Percentiles rank a stretch among this genome's conserved stretches.
Conservation (phyloP, 768 basidiomycete genomes). For the Panaeolus papilionaceus region DNA sequence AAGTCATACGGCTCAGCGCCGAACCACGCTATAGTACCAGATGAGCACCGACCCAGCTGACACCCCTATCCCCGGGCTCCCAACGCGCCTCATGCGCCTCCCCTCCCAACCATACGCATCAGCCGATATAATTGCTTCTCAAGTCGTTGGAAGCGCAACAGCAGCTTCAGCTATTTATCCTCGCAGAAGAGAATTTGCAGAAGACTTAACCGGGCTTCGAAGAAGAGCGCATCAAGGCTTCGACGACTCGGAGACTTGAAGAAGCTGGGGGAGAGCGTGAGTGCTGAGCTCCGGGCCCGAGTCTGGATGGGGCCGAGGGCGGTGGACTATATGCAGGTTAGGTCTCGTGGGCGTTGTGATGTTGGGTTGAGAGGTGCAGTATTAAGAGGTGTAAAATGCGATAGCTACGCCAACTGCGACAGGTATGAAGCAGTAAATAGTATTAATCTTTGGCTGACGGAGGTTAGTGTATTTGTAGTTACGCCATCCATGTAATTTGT, state of each 20-base stretch:
- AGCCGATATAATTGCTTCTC: neutral
- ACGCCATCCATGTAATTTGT: neutral
- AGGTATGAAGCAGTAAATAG: no score
- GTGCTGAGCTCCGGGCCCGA: neutral
- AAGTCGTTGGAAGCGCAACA: neutral
- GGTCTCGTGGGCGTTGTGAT: no score
- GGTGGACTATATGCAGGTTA: no score
- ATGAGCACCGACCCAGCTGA: neutral
- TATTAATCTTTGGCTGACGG: no score
- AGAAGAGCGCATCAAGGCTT: slow-evolving; percentile 1
- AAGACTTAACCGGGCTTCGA: neutral
- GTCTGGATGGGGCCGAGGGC: neutral
- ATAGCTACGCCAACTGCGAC: no score
- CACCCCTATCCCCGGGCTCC: neutral
- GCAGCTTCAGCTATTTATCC: neutral
- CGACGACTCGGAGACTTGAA: no score
- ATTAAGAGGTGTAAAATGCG: no score
- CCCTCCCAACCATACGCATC: neutral
- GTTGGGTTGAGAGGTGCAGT: no score
- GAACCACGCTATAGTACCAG: neutral
- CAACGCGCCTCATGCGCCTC: neutral
- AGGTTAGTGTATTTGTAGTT: no score
- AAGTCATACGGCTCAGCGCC: no score
- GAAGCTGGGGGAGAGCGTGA: no score
- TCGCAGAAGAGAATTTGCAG: neutral